These are phyloP conservation scores for Ensete glaucum DNA, from an alignment of 176 grass and related monocot genomes.

Conservation along the genomic window DNA sequence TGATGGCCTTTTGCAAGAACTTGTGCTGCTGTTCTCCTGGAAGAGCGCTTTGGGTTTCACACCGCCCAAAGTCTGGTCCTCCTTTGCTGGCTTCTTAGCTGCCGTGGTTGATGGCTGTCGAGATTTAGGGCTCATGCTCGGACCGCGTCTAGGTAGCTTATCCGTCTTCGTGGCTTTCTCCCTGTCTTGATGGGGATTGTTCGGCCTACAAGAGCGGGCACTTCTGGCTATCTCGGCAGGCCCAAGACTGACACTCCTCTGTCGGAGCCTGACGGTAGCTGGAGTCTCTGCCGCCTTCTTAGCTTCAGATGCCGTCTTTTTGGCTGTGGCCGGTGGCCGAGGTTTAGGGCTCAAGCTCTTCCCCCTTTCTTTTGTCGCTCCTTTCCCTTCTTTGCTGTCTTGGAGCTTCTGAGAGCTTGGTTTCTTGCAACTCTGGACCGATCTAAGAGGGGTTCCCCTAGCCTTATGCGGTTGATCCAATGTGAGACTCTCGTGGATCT, in stretches of 20 bases:
- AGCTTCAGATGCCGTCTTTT: not conserved
- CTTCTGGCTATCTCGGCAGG: constrained; percentile 6
- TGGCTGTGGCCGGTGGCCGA: not conserved
- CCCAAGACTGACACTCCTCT: constrained; percentile 9
- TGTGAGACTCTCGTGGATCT: constrained; percentile 47
- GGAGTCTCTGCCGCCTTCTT: not conserved
- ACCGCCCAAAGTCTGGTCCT: not conserved
- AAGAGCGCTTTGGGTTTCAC: constrained; percentile 14
- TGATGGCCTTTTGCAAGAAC: constrained; percentile 39
- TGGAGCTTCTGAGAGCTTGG: constrained; percentile 2
- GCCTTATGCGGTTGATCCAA: not conserved
- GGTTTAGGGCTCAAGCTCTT: not conserved
- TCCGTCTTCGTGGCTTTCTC: constrained; percentile 27
- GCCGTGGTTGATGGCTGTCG: constrained; percentile 37
- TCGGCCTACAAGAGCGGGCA: constrained; percentile 5
- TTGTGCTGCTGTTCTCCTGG: constrained; percentile 4
- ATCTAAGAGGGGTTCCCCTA: constrained; percentile 22
- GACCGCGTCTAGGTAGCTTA: constrained; percentile 29
- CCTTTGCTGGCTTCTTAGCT: constrained; percentile 24
- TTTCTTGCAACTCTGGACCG: constrained; percentile 34
- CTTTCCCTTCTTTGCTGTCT: constrained; percentile 11
- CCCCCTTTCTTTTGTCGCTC: not conserved
- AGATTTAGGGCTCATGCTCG: constrained; percentile 48
- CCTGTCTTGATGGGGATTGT: constrained; percentile 17
- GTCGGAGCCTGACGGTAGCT: not conserved